Base-by-base conservation (phyloP, 2,329 filamentous ascomycete species). In the Colletotrichum lupini region DNA sequence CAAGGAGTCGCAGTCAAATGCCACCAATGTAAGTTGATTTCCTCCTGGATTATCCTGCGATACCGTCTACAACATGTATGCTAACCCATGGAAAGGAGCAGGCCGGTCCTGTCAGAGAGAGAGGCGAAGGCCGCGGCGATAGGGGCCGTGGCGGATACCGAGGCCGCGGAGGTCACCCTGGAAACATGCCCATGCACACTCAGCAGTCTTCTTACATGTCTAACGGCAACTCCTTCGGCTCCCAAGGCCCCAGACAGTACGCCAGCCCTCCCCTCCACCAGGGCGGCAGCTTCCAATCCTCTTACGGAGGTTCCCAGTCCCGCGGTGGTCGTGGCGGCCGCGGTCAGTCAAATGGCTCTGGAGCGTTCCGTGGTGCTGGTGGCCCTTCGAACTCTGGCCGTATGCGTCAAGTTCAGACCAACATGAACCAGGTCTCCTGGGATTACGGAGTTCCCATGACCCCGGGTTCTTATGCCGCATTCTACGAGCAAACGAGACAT, bases 221-320 rank as follows among this genome's bases (percentile, higher is more conserved):
- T 42, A 83, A 83, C 64, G 83, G 82, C 24, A 78, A 79, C 58
- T 62, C 76, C 24, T 79, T 82, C 32, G 59, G 79, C 52, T 68
- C 79, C 22, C 78, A 80, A 66, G 70, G 73, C 65, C 74, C 77
- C n/a, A 79, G 79, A 14, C 83, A 83, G 52, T 82, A 80, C 9
- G 81, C 83, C 73, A 87, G 85, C 78, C 85, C 86, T 9, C 82
- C 85, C n/a, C 76, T 82, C 6, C 82, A 83, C 66, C 86, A 86
- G 68, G 83, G 73, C 22, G 67, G 59, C 32, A 67, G 53, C 22
- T 75, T 74, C 52, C 22, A 65, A 9, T 55, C 73, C 7, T 57
- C 72, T 1, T 74, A 72, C n/a, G 72, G 74, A 5, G 55, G 65
- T 24, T 56, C 64, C 11, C 73, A 75, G 61, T 57, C 71, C 30